These are phyloP conservation scores for Eucalyptus tenuipes DNA, from an alignment of 345 rosid species.

Conservation along the genomic window DNA sequence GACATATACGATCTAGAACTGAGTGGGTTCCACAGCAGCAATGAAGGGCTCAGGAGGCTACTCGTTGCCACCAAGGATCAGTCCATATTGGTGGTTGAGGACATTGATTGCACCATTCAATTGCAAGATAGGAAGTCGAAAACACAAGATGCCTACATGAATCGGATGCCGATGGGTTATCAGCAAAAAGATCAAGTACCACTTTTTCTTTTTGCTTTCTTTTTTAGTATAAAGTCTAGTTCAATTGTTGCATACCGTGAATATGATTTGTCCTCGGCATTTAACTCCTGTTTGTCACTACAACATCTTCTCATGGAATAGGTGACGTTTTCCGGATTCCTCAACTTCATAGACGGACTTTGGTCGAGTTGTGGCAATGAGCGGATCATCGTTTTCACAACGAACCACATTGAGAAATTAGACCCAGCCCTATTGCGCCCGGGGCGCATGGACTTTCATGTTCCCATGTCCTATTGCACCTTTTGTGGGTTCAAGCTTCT, in stretches of 20 bases:
- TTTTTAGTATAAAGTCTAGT: background rate
- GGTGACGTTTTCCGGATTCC: conserved; percentile 30
- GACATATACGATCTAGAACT: conserved; percentile 5
- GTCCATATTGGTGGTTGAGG: conserved; percentile 3
- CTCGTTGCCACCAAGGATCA: background rate
- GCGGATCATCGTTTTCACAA: conserved; percentile 70
- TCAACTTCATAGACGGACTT: conserved; percentile 76
- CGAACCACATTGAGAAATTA: conserved; percentile 52
- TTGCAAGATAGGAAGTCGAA: background rate
- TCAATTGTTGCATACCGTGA: background rate
- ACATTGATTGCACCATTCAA: conserved; percentile 1
- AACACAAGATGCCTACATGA: background rate
- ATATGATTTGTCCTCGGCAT: background rate
- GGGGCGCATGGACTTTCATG: conserved; percentile 82
- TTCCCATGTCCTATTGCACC: conserved; percentile 65
- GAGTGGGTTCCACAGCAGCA: background rate
- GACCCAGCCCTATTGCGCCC: conserved; percentile 72
- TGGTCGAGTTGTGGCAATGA: conserved; percentile 81
- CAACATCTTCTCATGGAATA: background rate
- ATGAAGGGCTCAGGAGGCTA: background rate
- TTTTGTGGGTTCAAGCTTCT: conserved; percentile 36
- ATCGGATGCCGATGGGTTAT: background rate
- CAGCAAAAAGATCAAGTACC: background rate
- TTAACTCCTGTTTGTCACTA: background rate
- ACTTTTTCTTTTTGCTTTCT: background rate